Percentiles rank a stretch among this genome's conserved stretches.
Conservation (phyloP, 1,284 basidiomycete genomes). For the Takashimella koratensis region DNA sequence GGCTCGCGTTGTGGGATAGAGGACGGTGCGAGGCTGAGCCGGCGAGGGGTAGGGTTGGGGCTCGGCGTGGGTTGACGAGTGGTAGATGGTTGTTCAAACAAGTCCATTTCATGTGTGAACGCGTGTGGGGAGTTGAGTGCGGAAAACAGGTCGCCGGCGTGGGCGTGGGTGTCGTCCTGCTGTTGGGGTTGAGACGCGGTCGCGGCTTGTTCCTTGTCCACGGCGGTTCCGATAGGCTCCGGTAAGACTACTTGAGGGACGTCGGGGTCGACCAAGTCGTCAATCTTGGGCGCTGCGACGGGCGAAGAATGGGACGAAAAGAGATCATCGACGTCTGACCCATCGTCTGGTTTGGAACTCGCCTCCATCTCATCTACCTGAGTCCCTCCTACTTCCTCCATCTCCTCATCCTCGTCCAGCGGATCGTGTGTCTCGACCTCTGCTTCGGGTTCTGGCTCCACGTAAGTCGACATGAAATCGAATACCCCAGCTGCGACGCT, state of each 20-base stretch:
- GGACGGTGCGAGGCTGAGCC: too few relatives aligned
- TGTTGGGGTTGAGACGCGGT: neutral
- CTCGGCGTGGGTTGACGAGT: neutral
- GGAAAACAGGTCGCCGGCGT: neutral
- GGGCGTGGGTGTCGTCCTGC: neutral
- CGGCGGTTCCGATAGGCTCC: neutral
- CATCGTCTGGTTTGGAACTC: conserved; percentile 5
- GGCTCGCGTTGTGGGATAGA: conserved; percentile 1
- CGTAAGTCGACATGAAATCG: conserved; percentile 31
- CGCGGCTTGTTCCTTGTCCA: neutral
- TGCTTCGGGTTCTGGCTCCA: conserved; percentile 15
- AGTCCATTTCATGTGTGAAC: neutral
- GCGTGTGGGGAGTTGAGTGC: neutral
- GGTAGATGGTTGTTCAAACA: neutral
- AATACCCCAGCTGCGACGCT: conserved; percentile 26
- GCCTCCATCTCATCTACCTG: conserved; percentile 18
- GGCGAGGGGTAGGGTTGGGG: neutral
- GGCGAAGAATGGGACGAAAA: conserved; percentile 29
- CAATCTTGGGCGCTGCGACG: conserved; percentile 3
- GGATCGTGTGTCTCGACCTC: neutral
- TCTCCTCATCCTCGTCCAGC: conserved; percentile 1
- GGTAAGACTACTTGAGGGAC: neutral
- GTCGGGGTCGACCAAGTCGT: neutral
- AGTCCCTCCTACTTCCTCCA: conserved; percentile 6
- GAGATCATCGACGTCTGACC: conserved; percentile 37